Evolutionary conservation across 352 stramenopile species (phyloP), one percentile per base, ranked within the genome.

Genomic region (Aphanomyces stellatus): DNA sequence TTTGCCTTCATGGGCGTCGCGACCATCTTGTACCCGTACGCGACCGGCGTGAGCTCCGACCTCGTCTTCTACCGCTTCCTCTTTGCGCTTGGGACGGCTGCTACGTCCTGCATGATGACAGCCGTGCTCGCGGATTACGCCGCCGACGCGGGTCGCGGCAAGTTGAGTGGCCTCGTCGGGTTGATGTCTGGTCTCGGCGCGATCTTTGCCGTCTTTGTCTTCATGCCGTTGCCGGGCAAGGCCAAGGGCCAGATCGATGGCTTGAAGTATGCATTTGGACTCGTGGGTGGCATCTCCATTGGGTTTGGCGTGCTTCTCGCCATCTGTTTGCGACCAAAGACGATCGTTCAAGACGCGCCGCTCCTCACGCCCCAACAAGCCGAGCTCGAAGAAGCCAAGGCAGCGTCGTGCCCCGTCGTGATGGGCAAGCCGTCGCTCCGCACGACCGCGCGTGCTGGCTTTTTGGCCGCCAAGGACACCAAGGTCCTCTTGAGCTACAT

Each of bases 401-500:
- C n/a, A n/a, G n/a, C n/a, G n/a, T n/a, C n/a, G n/a, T n/a, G n/a
- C n/a, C n/a, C n/a, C n/a, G n/a, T n/a, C n/a, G n/a, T n/a, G n/a
- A n/a, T n/a, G n/a, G n/a, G n/a, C n/a, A 56, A 10, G 51, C 31
- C 31, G 13, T 11, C 4, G 4, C 25, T 17, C 4, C 13, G 19
- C 13, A 2, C 27, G 5, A 28, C 28, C 31, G 5, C 5, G 24
- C 27, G 49, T 37, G 51, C 51, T 3, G 51, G 51, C 6, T 13
- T 43, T 31, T 28, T 31, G 1, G 51, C 51, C 5, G 51, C 51
- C 6, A 42, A 37, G 13, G 28, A 60, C n/a, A 31, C 28, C 51
- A 60, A 60, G 24, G 51, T 60, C 31, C 51, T 60, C 27, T 43
- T 60, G 27, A 25, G 51, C 28, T 60, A 60, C 51, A 43, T 60